Evolutionary conservation across 1,284 basidiomycete genomes (phyloP).

Genomic region (Coniferiporia sulphurascens): DNA sequence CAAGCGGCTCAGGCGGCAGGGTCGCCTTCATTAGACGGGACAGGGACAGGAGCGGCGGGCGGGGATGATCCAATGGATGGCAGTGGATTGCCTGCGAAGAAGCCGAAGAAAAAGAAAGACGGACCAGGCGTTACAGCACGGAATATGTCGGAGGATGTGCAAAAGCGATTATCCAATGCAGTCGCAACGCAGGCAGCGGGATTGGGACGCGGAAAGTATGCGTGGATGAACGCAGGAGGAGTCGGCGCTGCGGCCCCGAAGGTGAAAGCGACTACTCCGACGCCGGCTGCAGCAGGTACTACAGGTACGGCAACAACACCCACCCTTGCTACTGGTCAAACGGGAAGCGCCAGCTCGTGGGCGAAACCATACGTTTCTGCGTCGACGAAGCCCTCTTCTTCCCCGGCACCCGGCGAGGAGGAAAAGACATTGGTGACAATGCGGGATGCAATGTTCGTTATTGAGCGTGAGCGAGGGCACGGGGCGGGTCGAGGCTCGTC

Average conservation of each 20-base stretch:
- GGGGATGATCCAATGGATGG: conserved; percentile 32
- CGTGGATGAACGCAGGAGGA: conserved; percentile 76
- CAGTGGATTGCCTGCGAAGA: conserved; percentile 57
- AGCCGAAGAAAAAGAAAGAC: conserved; percentile 74
- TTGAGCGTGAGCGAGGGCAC: conserved; percentile 73
- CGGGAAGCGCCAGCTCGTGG: conserved; percentile 39
- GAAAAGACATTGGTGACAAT: conserved; percentile 59
- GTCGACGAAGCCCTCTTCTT: conserved; percentile 28
- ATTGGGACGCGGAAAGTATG: conserved; percentile 65
- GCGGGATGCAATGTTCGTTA: conserved; percentile 74
- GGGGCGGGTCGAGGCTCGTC: conserved; percentile 72
- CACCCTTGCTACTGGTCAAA: conserved; percentile 28
- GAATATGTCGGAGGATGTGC: conserved; percentile 84
- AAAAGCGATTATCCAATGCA: conserved; percentile 85
- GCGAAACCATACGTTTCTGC: conserved; percentile 61
- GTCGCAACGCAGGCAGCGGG: conserved; percentile 86
- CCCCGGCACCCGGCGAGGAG: conserved; percentile 34
- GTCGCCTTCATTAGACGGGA: conserved; percentile 25
- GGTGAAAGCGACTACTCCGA: conserved; percentile 29
- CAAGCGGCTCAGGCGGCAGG: conserved; percentile 37
- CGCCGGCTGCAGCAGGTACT: conserved; percentile 24
- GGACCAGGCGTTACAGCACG: conserved; percentile 78
- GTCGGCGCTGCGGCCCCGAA: conserved; percentile 41
- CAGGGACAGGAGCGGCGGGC: conserved; percentile 28
- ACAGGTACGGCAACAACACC: conserved; percentile 24